Evolutionary conservation across 345 rosid species (phyloP).

Genomic region (Erucastrum elatum): DNA sequence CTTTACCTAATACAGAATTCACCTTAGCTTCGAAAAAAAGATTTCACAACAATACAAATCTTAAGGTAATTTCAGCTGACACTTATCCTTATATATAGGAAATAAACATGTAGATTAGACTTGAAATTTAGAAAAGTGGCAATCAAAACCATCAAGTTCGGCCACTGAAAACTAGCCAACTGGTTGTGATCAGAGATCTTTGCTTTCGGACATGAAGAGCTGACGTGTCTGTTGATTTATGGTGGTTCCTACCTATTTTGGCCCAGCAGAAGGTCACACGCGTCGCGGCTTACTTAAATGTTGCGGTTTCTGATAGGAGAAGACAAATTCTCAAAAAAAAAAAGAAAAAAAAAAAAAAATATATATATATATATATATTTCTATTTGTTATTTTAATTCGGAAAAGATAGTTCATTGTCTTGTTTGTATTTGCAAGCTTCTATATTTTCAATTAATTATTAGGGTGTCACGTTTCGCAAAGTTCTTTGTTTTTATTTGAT

Average conservation of each 20-base stretch:
- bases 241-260: slow-evolving; percentile 22
- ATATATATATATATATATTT: too few species aligned
- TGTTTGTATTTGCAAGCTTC: slow-evolving; percentile 23
- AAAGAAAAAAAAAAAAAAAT: too few species aligned
- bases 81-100: neutral
- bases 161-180: slow-evolving; percentile 20
- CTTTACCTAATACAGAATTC: neutral
- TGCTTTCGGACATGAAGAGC: slow-evolving; percentile 21
- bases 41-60: neutral
- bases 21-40: neutral
- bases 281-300: slow-evolving; percentile 32
- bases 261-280: slow-evolving; percentile 16
- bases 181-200: slow-evolving; percentile 11
- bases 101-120: neutral
- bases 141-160: slow-evolving; percentile 11
- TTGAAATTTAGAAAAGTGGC: neutral
- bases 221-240: slow-evolving; percentile 26
- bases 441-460: neutral
- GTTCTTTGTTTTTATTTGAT: neutral
- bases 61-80: neutral
- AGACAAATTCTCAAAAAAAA: slow-evolving; percentile 15
- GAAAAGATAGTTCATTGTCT: slow-evolving; percentile 15
- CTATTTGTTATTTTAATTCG: neutral
- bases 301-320: slow-evolving; percentile 20
- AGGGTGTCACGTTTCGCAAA: slow-evolving; percentile 6